phyloP scores from a whole-genome alignment of 257 asterid genomes.

The Fraxinus pennsylvanica region DNA sequence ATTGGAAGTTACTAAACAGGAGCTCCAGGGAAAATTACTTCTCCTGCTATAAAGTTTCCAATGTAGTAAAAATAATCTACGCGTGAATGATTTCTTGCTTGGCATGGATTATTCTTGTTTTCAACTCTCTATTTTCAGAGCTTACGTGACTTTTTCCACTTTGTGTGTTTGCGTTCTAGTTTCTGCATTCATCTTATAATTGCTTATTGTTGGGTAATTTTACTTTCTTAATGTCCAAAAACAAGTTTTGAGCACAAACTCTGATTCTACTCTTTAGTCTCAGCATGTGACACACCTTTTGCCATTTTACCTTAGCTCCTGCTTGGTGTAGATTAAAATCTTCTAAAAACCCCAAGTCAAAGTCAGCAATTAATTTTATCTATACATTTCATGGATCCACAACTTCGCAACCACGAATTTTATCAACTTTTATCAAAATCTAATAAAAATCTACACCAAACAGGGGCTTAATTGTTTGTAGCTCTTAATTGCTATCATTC shows the following conservation, averaged over 20 bases:
- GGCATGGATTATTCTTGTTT: not conserved
- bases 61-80: not conserved
- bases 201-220: not conserved
- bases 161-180: not conserved
- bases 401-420: no score
- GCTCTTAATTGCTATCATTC: not conserved
- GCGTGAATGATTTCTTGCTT: not conserved
- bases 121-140: not conserved
- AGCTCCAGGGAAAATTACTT: not conserved
- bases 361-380: no score
- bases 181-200: not conserved
- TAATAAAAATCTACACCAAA: no score
- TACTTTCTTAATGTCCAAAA: not conserved
- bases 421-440: no score
- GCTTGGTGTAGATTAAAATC: no score
- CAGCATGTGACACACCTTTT: not conserved
- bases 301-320: not conserved
- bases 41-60: not conserved
- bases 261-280: not conserved
- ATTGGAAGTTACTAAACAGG: not conserved
- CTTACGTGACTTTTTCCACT: not conserved
- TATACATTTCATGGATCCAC: no score
- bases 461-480: not conserved
- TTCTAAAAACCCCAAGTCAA: no score
- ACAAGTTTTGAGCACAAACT: not conserved